A percentile compares a stretch with the other conserved stretches of the same genome.
These are phyloP conservation scores for Bromus sterilis DNA, from an alignment of 176 grass and related monocot species.

Conservation along the genomic window DNA sequence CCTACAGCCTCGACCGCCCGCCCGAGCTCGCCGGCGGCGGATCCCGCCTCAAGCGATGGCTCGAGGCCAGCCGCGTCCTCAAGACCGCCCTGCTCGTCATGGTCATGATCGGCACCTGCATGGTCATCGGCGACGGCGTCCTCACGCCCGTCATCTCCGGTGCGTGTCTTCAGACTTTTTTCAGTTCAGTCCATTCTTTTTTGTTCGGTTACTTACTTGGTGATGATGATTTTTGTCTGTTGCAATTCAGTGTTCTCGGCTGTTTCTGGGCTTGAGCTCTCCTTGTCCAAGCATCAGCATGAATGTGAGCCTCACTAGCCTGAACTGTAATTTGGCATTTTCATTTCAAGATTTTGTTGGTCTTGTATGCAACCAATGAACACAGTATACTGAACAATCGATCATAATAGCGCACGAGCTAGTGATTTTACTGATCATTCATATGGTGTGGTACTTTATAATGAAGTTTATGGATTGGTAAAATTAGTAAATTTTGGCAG, in stretches of 20 bases:
- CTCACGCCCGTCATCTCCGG: slow-evolving; percentile 88
- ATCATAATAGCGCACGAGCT: not conserved
- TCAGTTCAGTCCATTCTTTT: not conserved
- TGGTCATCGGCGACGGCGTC: slow-evolving; percentile 96
- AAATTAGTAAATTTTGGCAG: not conserved
- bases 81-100: slow-evolving; percentile 73
- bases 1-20: slow-evolving; percentile 60
- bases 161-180: not conserved
- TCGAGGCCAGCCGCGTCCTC: slow-evolving; percentile 62
- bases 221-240: not conserved
- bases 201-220: not conserved
- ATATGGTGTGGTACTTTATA: not conserved
- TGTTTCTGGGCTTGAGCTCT: slow-evolving; percentile 89
- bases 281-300: slow-evolving; percentile 81
- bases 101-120: slow-evolving; percentile 95
- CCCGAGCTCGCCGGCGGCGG: slow-evolving; percentile 6
- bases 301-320: slow-evolving; percentile 53
- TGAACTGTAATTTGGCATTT: not conserved
- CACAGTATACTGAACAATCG: not conserved
- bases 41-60: slow-evolving; percentile 54
- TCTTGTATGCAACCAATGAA: not conserved
- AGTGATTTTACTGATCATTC: not conserved
- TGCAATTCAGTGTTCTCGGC: slow-evolving; percentile 88
- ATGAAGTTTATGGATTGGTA: not conserved
- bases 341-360: not conserved